Conservation (phyloP, 2,329 filamentous ascomycete genomes). For the Microcyclospora tardicrescens region DNA sequence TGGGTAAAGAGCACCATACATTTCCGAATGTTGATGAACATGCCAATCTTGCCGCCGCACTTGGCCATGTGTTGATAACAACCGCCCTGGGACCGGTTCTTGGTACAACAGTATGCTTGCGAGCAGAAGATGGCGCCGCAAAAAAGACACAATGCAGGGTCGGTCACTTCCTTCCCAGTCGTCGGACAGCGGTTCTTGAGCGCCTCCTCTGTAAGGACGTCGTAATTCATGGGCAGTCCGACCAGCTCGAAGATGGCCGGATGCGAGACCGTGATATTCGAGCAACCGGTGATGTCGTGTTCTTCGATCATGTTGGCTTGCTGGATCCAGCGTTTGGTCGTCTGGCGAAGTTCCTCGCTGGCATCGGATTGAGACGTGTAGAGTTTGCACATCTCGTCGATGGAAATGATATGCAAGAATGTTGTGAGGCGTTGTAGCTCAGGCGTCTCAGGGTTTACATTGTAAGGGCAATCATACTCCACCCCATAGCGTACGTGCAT, state of each 20-base stretch:
- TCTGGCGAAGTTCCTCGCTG: slow-evolving; percentile 31
- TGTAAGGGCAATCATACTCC: slow-evolving; percentile 58
- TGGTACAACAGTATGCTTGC: slow-evolving; percentile 82
- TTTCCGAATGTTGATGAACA: slow-evolving; percentile 94
- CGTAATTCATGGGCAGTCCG: slow-evolving; percentile 82
- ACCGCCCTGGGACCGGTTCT: slow-evolving; percentile 53
- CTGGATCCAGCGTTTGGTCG: slow-evolving; percentile 59
- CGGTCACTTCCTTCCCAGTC: slow-evolving; percentile 79
- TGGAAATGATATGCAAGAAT: slow-evolving; percentile 59
- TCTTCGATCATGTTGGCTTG: slow-evolving; percentile 31
- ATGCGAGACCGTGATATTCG: slow-evolving; percentile 50
- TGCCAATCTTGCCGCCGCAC: slow-evolving; percentile 82
- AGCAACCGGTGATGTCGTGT: slow-evolving; percentile 17
- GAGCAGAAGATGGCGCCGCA: slow-evolving; percentile 96
- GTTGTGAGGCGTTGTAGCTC: slow-evolving; percentile 75
- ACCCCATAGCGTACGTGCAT: slow-evolving; percentile 81
- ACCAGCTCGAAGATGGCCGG: slow-evolving; percentile 90
- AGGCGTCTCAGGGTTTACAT: slow-evolving; percentile 14
- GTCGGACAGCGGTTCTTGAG: slow-evolving; percentile 73
- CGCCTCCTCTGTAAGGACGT: slow-evolving; percentile 82
- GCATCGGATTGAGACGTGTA: slow-evolving; percentile 32
- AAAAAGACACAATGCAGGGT: slow-evolving; percentile 84
- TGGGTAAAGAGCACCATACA: slow-evolving; percentile 85
- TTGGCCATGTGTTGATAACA: slow-evolving; percentile 81
- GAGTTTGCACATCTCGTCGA: slow-evolving; percentile 63